Evolutionary conservation across 805 yeast species (phyloP).

Genomic region (Ogataea salicorniae): DNA sequence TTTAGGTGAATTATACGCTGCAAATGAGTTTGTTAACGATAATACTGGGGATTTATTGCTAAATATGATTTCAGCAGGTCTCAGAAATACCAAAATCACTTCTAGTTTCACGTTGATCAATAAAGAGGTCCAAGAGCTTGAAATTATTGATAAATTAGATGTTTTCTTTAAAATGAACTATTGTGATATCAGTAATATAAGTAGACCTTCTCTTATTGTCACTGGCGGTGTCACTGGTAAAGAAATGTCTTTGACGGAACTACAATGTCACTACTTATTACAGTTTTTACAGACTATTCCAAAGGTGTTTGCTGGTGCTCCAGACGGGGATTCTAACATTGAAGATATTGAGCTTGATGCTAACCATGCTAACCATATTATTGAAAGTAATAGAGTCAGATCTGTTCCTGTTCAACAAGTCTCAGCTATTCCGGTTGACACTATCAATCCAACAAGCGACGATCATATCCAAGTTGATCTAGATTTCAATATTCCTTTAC

Average conservation of each 20-base stretch:
- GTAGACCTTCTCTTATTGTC: constrained; percentile 45
- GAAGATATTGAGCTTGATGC: constrained; percentile 63
- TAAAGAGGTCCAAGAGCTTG: constrained; percentile 44
- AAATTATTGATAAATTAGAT: constrained; percentile 64
- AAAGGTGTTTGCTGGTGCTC: constrained; percentile 42
- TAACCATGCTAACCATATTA: constrained; percentile 50
- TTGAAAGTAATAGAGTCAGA: constrained; percentile 19
- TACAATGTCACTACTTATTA: constrained; percentile 57
- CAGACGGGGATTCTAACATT: constrained; percentile 37
- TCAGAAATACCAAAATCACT: constrained; percentile 64
- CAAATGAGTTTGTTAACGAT: constrained; percentile 47
- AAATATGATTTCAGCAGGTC: constrained; percentile 62
- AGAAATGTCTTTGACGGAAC: constrained; percentile 63
- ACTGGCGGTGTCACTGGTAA: constrained; percentile 59
- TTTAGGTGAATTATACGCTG: constrained; percentile 76
- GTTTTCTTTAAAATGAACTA: constrained; percentile 55
- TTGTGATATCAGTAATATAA: constrained; percentile 34
- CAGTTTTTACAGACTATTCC: constrained; percentile 52
- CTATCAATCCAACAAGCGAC: background rate
- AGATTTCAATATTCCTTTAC: constrained; percentile 53
- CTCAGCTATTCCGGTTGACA: background rate
- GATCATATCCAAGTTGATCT: constrained; percentile 38
- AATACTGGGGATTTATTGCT: constrained; percentile 24
- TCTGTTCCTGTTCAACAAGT: constrained; percentile 1
- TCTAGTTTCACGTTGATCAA: constrained; percentile 52